These are phyloP conservation scores for Amanita muscaria DNA, from an alignment of 768 basidiomycete genomes.

Conservation along the genomic window DNA sequence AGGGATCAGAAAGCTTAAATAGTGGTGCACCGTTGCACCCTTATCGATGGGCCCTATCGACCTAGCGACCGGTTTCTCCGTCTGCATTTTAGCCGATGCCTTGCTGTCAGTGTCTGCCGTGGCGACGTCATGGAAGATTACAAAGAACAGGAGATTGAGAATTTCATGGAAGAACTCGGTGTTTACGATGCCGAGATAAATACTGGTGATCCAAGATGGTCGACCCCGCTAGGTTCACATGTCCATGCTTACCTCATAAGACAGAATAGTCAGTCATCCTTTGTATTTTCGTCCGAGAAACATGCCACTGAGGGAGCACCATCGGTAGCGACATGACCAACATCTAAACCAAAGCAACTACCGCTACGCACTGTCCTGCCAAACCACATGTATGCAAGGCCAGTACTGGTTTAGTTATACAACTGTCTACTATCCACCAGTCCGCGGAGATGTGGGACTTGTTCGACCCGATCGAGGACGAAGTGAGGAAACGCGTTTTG, in stretches of 20 bases:
- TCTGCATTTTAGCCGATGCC: slow-evolving; percentile 9
- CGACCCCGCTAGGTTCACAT: slow-evolving; percentile 6
- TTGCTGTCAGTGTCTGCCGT: no score
- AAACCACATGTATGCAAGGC: no score
- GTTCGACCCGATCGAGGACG: no score
- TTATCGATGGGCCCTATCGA: slow-evolving; percentile 7
- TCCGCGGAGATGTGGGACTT: no score
- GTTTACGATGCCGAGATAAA: slow-evolving; percentile 10
- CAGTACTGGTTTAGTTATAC: no score
- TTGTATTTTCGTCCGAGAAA: slow-evolving; percentile 3
- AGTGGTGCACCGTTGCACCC: slow-evolving; percentile 10
- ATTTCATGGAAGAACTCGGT: slow-evolving; percentile 12
- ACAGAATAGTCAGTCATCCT: slow-evolving; percentile 1
- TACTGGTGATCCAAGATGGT: slow-evolving; percentile 7
- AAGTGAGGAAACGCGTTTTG: no score
- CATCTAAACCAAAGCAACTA: background rate
- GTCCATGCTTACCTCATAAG: slow-evolving; percentile 9
- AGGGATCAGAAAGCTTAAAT: slow-evolving; percentile 8
- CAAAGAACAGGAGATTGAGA: slow-evolving; percentile 10
- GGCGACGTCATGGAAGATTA: slow-evolving; percentile 11
- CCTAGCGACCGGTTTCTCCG: slow-evolving; percentile 9
- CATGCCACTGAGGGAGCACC: background rate
- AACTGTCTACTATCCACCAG: no score
- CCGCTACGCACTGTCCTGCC: background rate
- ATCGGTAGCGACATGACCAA: no score